These are phyloP conservation scores for Dalbergia oliveri DNA, from an alignment of 306 rosid genomes.

Conservation along the genomic window DNA sequence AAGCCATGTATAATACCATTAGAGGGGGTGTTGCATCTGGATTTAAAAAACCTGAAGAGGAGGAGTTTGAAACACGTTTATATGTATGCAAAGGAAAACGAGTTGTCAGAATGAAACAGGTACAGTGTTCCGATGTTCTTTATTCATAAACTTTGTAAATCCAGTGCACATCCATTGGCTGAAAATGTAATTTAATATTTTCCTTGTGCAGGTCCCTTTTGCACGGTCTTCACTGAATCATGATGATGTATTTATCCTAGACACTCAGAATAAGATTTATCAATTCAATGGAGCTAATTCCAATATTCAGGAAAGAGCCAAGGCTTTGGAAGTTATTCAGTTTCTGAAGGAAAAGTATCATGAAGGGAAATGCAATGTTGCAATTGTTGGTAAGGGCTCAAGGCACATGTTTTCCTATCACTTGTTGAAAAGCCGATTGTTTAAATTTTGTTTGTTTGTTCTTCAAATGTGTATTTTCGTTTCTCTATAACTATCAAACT, in stretches of 20 bases:
- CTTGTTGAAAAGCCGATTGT: conserved; percentile 21
- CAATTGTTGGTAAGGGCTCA: conserved; percentile 89
- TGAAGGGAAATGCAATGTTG: conserved; percentile 85
- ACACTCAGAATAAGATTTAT: conserved; percentile 81
- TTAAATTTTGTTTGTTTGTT: conserved; percentile 29
- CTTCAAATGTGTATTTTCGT: conserved; percentile 37
- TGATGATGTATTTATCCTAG: conserved; percentile 97
- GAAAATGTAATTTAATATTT: conserved; percentile 44
- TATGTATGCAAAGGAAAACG: conserved; percentile 96
- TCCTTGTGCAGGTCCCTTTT: conserved; percentile 83
- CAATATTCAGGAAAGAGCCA: conserved; percentile 98
- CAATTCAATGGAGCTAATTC: conserved; percentile 99
- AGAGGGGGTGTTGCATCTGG: conserved; percentile 93
- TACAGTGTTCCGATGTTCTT: conserved; percentile 45
- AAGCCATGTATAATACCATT: conserved; percentile 97
- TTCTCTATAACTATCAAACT: conserved; percentile 42
- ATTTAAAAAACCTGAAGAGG: conserved; percentile 81
- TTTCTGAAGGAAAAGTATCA: conserved; percentile 95
- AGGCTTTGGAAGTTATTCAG: conserved; percentile 96
- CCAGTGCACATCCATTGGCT: conserved; percentile 47
- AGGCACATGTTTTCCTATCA: conserved; percentile 44
- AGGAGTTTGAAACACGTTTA: conserved; percentile 84
- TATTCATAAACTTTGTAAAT: conserved; percentile 33
- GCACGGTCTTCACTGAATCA: conserved; percentile 96
- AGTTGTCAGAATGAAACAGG: conserved; percentile 99